Conservation (phyloP, 768 basidiomycete genomes). For the Tylopilus vinaceipallidus region DNA sequence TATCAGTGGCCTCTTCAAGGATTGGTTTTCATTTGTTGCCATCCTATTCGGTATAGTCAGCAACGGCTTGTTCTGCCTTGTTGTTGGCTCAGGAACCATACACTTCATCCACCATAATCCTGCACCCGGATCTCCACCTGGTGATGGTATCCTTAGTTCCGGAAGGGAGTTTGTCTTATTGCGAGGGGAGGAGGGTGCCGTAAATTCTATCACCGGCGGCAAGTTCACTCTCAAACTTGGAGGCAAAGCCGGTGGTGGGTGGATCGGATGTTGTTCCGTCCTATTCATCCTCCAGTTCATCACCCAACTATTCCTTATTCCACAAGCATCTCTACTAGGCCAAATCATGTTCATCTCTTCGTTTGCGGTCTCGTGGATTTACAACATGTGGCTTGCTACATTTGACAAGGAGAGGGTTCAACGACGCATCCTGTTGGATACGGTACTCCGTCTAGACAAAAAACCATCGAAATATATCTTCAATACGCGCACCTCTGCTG, state of each 20-base stretch:
- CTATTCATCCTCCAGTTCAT: slow-evolving; percentile 16
- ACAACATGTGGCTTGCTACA: slow-evolving; percentile 24
- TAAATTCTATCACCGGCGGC: too few relatives aligned
- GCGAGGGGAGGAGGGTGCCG: slow-evolving; percentile 2
- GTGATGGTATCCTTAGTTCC: slow-evolving; percentile 22
- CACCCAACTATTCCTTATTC: too few relatives aligned
- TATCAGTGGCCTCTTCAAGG: slow-evolving; percentile 15
- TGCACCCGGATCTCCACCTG: slow-evolving; percentile 15
- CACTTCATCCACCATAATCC: slow-evolving; percentile 14
- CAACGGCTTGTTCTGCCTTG: slow-evolving; percentile 24
- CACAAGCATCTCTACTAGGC: too few relatives aligned
- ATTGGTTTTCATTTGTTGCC: slow-evolving; percentile 27
- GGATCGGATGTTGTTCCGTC: slow-evolving; percentile 13
- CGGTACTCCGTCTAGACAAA: background rate
- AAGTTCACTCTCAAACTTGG: slow-evolving; percentile 5
- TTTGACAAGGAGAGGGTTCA: slow-evolving; percentile 30
- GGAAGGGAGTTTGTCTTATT: slow-evolving; percentile 3
- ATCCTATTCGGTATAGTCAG: slow-evolving; percentile 27
- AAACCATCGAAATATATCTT: background rate
- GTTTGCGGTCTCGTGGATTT: slow-evolving; percentile 23
- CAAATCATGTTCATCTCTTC: slow-evolving; percentile 29
- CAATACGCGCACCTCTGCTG: slow-evolving; percentile 2
- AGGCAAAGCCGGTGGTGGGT: background rate
- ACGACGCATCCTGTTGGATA: background rate
- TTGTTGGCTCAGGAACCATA: slow-evolving; percentile 19